A percentile compares a stretch with the other conserved stretches of the same genome.
Evolutionary conservation across 2,329 filamentous ascomycete species (phyloP).

Genomic region (Sclerotinia minor): DNA sequence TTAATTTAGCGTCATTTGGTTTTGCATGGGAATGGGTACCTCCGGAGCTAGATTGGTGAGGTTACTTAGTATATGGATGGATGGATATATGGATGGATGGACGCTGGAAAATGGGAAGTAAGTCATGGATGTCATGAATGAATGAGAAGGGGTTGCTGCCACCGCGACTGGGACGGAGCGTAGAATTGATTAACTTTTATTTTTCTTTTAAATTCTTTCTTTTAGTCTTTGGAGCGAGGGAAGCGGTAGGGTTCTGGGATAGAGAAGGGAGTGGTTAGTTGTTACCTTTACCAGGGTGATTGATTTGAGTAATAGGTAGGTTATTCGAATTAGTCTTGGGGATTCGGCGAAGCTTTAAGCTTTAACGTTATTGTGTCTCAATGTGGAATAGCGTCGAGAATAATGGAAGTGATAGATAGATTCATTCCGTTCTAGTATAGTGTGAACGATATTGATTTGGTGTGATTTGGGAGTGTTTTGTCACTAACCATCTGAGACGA

Average conservation of each 20-base stretch:
- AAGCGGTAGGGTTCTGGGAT: slow-evolving; percentile 17
- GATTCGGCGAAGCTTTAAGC: not conserved
- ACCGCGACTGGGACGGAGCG: slow-evolving; percentile 6
- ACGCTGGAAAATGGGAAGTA: too few relatives aligned
- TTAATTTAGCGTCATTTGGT: slow-evolving; percentile 3
- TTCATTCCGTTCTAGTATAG: slow-evolving; percentile 2
- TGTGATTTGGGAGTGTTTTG: not conserved
- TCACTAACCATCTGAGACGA: not conserved
- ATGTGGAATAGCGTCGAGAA: not conserved
- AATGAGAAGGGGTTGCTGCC: not conserved
- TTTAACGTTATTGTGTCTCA: slow-evolving; percentile 2
- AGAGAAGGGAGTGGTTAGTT: not conserved
- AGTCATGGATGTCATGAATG: too few relatives aligned
- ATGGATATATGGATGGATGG: too few relatives aligned
- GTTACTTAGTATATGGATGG: too few relatives aligned
- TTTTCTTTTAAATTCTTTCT: too few relatives aligned
- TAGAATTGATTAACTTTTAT: slow-evolving; percentile 1
- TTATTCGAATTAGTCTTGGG: not conserved
- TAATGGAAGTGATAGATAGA: not conserved
- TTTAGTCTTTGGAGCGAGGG: not conserved
- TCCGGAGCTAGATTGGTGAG: not conserved
- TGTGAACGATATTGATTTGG: not conserved
- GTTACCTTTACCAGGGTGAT: not conserved
- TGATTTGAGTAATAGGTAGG: not conserved
- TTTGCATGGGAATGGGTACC: not conserved